Percentiles rank a stretch among this genome's conserved stretches.
These are phyloP conservation scores for Cryptococcus amylolentus DNA, from an alignment of 1,284 basidiomycete species.

Conservation along the genomic window DNA sequence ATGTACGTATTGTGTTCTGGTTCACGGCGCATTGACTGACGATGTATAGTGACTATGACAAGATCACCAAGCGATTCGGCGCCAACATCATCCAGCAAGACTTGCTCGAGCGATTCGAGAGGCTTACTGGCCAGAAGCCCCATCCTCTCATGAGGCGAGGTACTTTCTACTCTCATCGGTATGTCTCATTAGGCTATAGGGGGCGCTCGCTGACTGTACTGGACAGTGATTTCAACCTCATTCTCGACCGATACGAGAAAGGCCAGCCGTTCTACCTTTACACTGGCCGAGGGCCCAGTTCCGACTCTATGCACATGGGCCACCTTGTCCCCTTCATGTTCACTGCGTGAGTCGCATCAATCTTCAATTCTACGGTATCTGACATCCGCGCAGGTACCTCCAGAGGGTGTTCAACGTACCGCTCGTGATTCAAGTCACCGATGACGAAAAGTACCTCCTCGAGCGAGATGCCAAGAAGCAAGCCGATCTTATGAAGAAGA, in stretches of 20 bases:
- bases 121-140: constrained; percentile 83
- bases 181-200: constrained; percentile 30
- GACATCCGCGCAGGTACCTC: constrained; percentile 65
- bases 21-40: neutral
- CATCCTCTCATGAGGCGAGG: constrained; percentile 87
- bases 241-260: constrained; percentile 93
- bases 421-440: constrained; percentile 91
- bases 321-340: constrained; percentile 98
- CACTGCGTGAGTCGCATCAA: constrained; percentile 69
- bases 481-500: constrained; percentile 44
- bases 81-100: constrained; percentile 75
- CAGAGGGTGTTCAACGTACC: constrained; percentile 96
- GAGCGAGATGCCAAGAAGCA: constrained; percentile 66
- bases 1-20: constrained; percentile 52
- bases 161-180: constrained; percentile 98
- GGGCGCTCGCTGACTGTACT: neutral
- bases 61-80: constrained; percentile 90
- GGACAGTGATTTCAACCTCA: constrained; percentile 82
- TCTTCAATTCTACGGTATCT: neutral
- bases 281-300: constrained; percentile 94
- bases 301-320: constrained; percentile 95
- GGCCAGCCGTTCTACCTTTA: constrained; percentile 98
- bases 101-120: constrained; percentile 84
- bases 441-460: constrained; percentile 99
- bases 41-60: constrained; percentile 76